Base-by-base conservation (phyloP, 305 asterid species). In the Fraxinus ornus region DNA sequence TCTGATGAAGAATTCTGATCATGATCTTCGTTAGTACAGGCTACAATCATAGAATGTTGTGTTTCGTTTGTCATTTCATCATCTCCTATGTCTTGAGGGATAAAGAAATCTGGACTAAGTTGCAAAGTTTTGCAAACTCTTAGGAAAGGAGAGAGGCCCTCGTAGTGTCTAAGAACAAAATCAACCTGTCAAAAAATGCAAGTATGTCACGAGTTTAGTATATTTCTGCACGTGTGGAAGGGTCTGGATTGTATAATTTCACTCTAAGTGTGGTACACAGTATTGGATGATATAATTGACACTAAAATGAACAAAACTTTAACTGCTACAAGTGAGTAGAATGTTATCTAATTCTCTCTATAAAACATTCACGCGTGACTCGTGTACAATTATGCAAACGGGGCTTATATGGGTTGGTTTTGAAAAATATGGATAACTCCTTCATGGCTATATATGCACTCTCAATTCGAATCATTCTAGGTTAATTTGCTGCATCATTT, bases 101-200 rank as follows among this genome's bases (percentile, higher is more conserved):
- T 90, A 89, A 94, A 91, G 91, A 94, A 95, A 36, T 95, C 99
- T 15, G 98, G 97, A 76, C 97, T 84, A 7, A 95, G 95, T 84
- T 92, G 97, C 82, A 95, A 89, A 12, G 91, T 89, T 71, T 89
- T 89, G 92, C 99, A 95, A 39, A 86, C 92, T 84, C 90, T 91
- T 80, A 95, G 76, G 83, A 95, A 94, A 19, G 97, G 96, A 4
- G 96, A 88, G 24, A 95, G 86, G 55, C 92, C 93, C 62, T 87
- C 84, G 90, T 95, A 90, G 89, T 94, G 95, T 28, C 89, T 86
- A 10, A 95, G 86, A 85, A 90, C 89, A 86, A 87, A 94, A 76
- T 95, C 99, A 80, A 94, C 98, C 99, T 95, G 78, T 32, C 80
- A 33, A 78, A 1, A 39, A 35, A 80, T n/a, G 12, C 3, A 39